Evolutionary conservation across 2,329 filamentous ascomycete species (phyloP).

Genomic region (Kalaharituber pfeilii): DNA sequence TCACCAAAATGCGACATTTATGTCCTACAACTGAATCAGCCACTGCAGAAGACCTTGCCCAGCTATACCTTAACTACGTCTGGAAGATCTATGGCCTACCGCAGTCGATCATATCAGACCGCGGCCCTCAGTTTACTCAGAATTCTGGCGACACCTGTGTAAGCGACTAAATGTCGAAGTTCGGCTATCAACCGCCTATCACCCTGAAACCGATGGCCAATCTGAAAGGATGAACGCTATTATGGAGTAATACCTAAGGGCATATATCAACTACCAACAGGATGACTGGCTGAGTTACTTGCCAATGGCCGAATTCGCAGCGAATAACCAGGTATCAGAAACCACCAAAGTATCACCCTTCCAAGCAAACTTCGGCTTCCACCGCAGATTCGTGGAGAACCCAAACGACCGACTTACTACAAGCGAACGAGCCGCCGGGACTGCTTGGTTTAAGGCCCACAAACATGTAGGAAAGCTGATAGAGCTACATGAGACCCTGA

Average conservation of each 20-base stretch:
- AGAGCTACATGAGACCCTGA: too few species aligned
- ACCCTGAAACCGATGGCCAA: slow-evolving; percentile 15
- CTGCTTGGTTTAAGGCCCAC: too few species aligned
- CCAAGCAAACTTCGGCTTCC: too few species aligned
- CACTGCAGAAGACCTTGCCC: background rate
- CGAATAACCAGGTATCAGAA: slow-evolving; percentile 7
- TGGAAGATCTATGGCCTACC: slow-evolving; percentile 12
- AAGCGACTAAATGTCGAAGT: slow-evolving; percentile 12
- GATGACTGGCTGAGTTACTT: slow-evolving; percentile 14
- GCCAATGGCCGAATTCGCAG: slow-evolving; percentile 12
- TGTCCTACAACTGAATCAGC: background rate
- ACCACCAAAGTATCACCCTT: too few species aligned
- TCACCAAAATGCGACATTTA: slow-evolving; percentile 4
- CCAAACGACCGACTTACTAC: too few species aligned
- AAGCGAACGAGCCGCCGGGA: too few species aligned
- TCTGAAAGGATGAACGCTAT: slow-evolving; percentile 17
- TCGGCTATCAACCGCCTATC: slow-evolving; percentile 14
- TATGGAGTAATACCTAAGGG: slow-evolving; percentile 12
- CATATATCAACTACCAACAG: slow-evolving; percentile 16
- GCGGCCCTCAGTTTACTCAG: slow-evolving; percentile 16
- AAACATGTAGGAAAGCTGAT: too few species aligned
- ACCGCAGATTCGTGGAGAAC: too few species aligned
- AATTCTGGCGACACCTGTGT: slow-evolving; percentile 15
- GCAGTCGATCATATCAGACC: slow-evolving; percentile 11
- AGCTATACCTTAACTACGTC: slow-evolving; percentile 4